Base-by-base conservation (phyloP, 495 filamentous ascomycete genomes). In the Cenococcum geophilum region DNA sequence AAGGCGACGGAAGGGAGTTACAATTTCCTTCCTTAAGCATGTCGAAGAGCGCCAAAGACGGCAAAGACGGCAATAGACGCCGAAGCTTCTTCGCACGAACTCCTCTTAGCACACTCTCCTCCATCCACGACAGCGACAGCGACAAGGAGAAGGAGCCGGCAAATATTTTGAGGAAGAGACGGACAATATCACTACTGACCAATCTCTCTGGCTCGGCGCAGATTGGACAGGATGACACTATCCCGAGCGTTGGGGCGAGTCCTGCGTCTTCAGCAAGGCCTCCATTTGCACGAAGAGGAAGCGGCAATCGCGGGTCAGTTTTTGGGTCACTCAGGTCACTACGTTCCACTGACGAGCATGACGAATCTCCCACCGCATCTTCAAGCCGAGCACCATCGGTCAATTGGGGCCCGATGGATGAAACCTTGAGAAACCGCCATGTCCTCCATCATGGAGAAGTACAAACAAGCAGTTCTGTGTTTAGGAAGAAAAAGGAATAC, bases 401-500 rank as follows among this genome's bases (percentile, higher is more conserved):
- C 47, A 57, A 55, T 51, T 75, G 75, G 56, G 57, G 63, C 0
- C 56, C 56, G 6, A 42, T 64, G 18, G 64, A 66, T 49, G 65
- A 64, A 59, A 70, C 71, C 50, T 66, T 69, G 48, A 75, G 76
- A 20, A 78, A 75, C 18, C 77, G 76, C 37, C 73, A 77, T 23
- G 80, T 86, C 35, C 67, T 86, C 16, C 82, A 88, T 59, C 82
- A 87, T 72, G 89, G 89, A 2, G 84, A 90, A 63, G 80, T 95
- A 23, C 89, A 95, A 73, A 86, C 86, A 1, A 89, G 88, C 36
- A 83, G 85, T 27, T 83, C 87, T 47, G 81, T 95, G 74, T 84
- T 96, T 72, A 82, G 89, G 71, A 87, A 89, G 71, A 92, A 89
- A 75, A 88, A 83, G 68, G 90, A 95, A 62, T 97, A 90, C 65